Percentiles rank a stretch among this genome's conserved stretches.
These are phyloP conservation scores for Prunus padus DNA, from an alignment of 306 rosid species.

Conservation along the genomic window DNA sequence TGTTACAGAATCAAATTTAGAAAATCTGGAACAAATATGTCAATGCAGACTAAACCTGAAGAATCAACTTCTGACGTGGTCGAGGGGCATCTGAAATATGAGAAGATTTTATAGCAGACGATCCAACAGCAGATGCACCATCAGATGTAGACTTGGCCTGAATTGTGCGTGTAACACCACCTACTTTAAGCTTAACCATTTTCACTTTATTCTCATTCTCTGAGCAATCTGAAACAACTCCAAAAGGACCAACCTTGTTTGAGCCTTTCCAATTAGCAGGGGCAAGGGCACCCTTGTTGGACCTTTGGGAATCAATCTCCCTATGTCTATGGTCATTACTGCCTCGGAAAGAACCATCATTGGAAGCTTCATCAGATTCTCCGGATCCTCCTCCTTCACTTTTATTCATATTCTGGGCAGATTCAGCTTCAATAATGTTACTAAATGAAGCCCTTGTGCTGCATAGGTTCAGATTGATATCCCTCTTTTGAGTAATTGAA, in stretches of 20 bases:
- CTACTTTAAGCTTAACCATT: constrained; percentile 35
- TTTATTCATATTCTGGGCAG: constrained; percentile 23
- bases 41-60: constrained; percentile 22
- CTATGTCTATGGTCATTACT: constrained; percentile 30
- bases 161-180: constrained; percentile 33
- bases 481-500: constrained; percentile 22
- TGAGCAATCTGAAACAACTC: constrained; percentile 4
- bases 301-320: constrained; percentile 23
- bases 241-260: neutral
- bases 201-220: constrained; percentile 32
- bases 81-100: constrained; percentile 28
- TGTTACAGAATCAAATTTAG: neutral
- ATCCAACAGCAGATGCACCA: constrained; percentile 28
- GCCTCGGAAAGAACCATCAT: constrained; percentile 30
- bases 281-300: constrained; percentile 31
- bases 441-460: constrained; percentile 23
- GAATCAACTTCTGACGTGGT: constrained; percentile 16
- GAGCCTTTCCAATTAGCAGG: constrained; percentile 32
- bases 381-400: constrained; percentile 30
- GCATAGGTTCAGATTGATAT: constrained; percentile 27
- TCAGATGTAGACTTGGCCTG: constrained; percentile 30
- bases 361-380: constrained; percentile 44
- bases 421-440: constrained; percentile 12
- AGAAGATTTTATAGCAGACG: constrained; percentile 28
- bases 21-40: neutral